A percentile compares a stretch with the other conserved stretches of the same genome.
Conservation (phyloP, 257 asterid species). For the Fraxinus pennsylvanica region DNA sequence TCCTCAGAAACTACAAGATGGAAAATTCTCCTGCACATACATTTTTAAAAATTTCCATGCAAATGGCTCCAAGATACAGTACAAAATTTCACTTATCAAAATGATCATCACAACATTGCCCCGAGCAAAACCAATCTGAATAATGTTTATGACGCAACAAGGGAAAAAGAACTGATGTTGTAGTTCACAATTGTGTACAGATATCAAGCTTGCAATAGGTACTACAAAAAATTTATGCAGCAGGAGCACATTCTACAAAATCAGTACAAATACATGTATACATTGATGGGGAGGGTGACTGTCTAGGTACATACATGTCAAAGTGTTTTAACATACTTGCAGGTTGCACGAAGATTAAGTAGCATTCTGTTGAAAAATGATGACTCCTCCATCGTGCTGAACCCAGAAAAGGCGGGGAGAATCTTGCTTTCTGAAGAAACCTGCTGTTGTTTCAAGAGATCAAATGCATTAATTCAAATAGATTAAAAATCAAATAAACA, state of each 20-base stretch:
- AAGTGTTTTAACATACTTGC: constrained; percentile 49
- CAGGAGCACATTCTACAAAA: neutral
- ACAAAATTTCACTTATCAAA: neutral
- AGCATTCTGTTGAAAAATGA: constrained; percentile 56
- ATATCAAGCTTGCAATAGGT: neutral
- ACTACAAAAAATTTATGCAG: neutral
- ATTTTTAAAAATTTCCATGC: neutral
- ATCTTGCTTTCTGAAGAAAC: constrained; percentile 2
- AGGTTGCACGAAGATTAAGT: constrained; percentile 68
- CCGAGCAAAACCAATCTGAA: neutral
- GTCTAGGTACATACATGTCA: neutral
- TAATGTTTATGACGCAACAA: neutral
- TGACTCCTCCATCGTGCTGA: constrained; percentile 55
- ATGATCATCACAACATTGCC: neutral
- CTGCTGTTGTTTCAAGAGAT: constrained; percentile 6
- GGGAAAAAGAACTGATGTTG: neutral
- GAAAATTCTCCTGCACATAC: neutral
- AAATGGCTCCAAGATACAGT: neutral
- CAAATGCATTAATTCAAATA: neutral
- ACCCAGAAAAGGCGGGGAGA: neutral
- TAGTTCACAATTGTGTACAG: neutral
- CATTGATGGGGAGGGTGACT: neutral
- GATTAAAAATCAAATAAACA: neutral
- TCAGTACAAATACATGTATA: neutral
- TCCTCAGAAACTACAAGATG: neutral